phyloP scores from a whole-genome alignment of 2,329 filamentous ascomycete species.

The Neopestalotiopsis clavispora region DNA sequence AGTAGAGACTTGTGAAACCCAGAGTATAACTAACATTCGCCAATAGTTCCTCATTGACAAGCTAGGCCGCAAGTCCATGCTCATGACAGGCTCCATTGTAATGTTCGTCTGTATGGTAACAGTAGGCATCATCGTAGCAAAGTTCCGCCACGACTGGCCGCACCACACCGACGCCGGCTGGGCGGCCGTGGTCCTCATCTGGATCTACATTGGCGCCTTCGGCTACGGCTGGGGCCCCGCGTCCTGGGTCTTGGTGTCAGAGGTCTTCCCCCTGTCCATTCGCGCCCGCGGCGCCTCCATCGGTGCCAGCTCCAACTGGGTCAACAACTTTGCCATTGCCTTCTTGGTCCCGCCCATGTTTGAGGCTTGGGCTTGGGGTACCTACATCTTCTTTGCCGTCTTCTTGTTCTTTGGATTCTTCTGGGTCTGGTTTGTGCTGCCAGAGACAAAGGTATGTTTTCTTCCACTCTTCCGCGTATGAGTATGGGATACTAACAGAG shows the following conservation, averaged over 20 bases:
- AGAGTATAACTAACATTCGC: neutral
- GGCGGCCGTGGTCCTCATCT: conserved; percentile 46
- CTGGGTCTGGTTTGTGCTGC: conserved; percentile 38
- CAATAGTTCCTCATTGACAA: conserved; percentile 49
- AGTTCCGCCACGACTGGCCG: conserved; percentile 54
- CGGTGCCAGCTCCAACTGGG: conserved; percentile 63
- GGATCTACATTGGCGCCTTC: conserved; percentile 64
- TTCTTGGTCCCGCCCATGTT: conserved; percentile 65
- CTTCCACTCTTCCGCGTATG: conserved; percentile 28
- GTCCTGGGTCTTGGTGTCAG: conserved; percentile 52
- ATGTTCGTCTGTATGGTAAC: conserved; percentile 55
- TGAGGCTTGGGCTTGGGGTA: conserved; percentile 51
- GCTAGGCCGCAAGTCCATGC: conserved; percentile 49
- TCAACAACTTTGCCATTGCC: conserved; percentile 67
- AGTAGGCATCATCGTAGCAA: conserved; percentile 55
- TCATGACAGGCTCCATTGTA: conserved; percentile 47
- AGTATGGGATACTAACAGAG: neutral
- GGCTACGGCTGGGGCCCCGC: conserved; percentile 63
- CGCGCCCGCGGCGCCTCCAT: conserved; percentile 68
- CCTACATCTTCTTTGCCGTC: conserved; percentile 63
- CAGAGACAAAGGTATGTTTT: conserved; percentile 55
- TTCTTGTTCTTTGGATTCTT: conserved; percentile 61
- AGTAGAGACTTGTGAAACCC: too few species aligned
- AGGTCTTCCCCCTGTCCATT: conserved; percentile 66
- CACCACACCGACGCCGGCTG: conserved; percentile 52